phyloP scores from a whole-genome alignment of 495 filamentous ascomycete species.

The Trichoderma orchidacearum region DNA sequence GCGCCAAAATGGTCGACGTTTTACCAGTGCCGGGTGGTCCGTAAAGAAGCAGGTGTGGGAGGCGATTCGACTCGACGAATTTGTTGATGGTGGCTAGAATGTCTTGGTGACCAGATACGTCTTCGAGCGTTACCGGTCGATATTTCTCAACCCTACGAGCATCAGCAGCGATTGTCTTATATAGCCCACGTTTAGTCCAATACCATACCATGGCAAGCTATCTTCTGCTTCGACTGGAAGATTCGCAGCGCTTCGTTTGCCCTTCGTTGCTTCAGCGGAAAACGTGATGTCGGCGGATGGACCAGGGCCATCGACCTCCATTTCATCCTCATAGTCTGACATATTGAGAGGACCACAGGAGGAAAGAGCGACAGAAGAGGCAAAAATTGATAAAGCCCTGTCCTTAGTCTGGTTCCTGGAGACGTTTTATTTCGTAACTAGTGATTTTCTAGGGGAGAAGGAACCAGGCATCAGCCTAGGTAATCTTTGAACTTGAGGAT shows the following conservation, averaged over 20 bases:
- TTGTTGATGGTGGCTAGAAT: slow-evolving; percentile 94
- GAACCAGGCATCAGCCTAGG: too few species aligned
- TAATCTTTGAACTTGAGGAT: too few species aligned
- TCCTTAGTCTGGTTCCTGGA: too few species aligned
- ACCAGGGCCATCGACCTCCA: slow-evolving; percentile 65
- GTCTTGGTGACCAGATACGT: slow-evolving; percentile 96
- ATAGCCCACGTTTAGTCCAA: not conserved
- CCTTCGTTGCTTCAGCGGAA: slow-evolving; percentile 57
- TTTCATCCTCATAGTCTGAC: slow-evolving; percentile 87
- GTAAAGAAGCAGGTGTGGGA: slow-evolving; percentile 96
- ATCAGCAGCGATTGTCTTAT: not conserved
- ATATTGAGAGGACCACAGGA: slow-evolving; percentile 28
- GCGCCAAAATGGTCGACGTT: slow-evolving; percentile 84
- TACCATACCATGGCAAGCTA: slow-evolving; percentile 70
- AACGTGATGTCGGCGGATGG: slow-evolving; percentile 44
- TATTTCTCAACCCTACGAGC: slow-evolving; percentile 91
- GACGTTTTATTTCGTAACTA: too few species aligned
- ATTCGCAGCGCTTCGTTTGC: slow-evolving; percentile 84
- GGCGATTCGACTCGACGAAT: slow-evolving; percentile 82
- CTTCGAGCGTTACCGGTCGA: slow-evolving; percentile 69
- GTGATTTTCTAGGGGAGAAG: too few species aligned
- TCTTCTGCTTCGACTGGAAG: slow-evolving; percentile 89
- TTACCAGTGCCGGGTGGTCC: slow-evolving; percentile 96
- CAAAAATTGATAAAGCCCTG: too few species aligned
- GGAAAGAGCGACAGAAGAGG: not conserved